These are phyloP conservation scores for Capsella bursapastoris DNA, from an alignment of 345 rosid genomes.

Conservation along the genomic window DNA sequence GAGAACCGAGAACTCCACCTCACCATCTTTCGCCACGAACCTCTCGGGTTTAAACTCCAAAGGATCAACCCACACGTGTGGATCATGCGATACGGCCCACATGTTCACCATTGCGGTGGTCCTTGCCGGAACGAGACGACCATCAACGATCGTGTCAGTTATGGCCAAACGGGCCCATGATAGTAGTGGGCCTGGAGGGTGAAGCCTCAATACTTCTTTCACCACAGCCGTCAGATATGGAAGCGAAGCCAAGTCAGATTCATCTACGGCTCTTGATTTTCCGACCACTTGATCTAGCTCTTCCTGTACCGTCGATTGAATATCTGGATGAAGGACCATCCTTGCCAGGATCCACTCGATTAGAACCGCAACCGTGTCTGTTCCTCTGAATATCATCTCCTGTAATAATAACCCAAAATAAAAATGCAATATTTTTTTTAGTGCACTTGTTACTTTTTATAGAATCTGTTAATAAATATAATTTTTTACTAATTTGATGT, in stretches of 20 bases:
- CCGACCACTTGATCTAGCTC: conserved; percentile 73
- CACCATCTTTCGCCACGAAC: conserved; percentile 52
- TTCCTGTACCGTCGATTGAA: conserved; percentile 71
- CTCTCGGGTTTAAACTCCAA: conserved; percentile 69
- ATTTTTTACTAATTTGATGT: neutral
- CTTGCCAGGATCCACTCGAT: conserved; percentile 93
- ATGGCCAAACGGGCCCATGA: conserved; percentile 93
- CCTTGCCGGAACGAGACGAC: conserved; percentile 77
- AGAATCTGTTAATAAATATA: conserved; percentile 34
- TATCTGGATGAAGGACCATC: conserved; percentile 67
- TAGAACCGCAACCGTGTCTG: conserved; percentile 84
- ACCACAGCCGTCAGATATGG: conserved; percentile 72
- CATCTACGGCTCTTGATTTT: conserved; percentile 57
- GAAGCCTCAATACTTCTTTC: conserved; percentile 80
- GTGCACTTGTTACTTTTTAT: conserved; percentile 26
- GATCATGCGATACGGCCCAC: conserved; percentile 95
- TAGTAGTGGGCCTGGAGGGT: conserved; percentile 94
- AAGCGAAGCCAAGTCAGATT: conserved; percentile 54
- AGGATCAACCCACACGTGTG: conserved; percentile 71
- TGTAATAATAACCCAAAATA: conserved; percentile 28
- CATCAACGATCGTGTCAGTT: conserved; percentile 73
- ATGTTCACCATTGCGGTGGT: conserved; percentile 96
- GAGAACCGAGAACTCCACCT: conserved; percentile 64
- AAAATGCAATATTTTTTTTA: neutral
- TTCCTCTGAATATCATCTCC: conserved; percentile 96